A percentile compares a stretch with the other conserved stretches of the same genome.
phyloP scores from a whole-genome alignment of 139 green algal genomes.

The Axilococcus clingmanii region DNA sequence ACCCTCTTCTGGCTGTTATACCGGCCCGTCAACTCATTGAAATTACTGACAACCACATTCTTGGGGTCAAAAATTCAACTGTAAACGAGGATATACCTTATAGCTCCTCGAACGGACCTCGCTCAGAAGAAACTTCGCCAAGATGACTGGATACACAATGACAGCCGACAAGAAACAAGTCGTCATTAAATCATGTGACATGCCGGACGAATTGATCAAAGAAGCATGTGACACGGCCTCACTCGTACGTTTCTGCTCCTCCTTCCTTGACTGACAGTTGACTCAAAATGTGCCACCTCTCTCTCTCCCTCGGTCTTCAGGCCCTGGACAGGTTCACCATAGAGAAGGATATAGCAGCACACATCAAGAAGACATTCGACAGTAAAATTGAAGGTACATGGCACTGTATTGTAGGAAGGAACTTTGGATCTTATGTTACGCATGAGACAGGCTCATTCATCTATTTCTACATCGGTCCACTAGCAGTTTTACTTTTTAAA shows the following conservation, averaged over 20 bases:
- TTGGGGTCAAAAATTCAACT: too few species aligned
- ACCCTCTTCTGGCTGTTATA: too few species aligned
- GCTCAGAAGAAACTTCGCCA: too few species aligned
- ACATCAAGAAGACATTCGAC: conserved; percentile 99
- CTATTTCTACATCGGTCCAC: conserved; percentile 88
- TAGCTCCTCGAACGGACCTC: too few species aligned
- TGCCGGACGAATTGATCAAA: conserved; percentile 91
- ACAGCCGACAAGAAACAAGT: neutral
- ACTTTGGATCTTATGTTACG: conserved; percentile 89
- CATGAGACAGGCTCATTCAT: conserved; percentile 99
- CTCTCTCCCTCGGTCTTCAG: conserved; percentile 28
- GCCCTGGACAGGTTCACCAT: conserved; percentile 94
- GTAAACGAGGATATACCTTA: too few species aligned
- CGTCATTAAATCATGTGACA: conserved; percentile 90
- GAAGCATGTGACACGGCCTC: conserved; percentile 82
- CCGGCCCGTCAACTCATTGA: too few species aligned
- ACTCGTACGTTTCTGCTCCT: conserved; percentile 32
- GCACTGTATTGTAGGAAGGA: conserved; percentile 97
- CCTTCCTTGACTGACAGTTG: neutral
- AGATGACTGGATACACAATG: conserved; percentile 1
- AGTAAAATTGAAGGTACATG: conserved; percentile 95
- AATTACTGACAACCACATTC: too few species aligned
- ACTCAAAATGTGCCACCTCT: neutral
- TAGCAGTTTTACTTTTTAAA: conserved; percentile 87
- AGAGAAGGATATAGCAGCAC: conserved; percentile 97